Evolutionary conservation across 257 asterid species (phyloP).

Genomic region (Nicotiana benthamiana): DNA sequence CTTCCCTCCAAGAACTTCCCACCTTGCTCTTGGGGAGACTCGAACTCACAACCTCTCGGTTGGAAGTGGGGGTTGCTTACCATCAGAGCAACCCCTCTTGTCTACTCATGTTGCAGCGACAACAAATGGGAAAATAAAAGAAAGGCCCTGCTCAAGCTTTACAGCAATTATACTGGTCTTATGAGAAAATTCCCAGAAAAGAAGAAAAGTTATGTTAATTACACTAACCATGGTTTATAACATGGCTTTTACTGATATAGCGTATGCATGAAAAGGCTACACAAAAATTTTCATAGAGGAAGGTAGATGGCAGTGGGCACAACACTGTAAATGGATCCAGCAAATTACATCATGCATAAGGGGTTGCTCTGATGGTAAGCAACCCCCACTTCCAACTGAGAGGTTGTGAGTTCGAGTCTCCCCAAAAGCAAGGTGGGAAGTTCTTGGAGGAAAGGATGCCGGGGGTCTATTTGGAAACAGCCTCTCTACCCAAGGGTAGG

Average conservation of each 20-base stretch:
- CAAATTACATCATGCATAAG: background rate
- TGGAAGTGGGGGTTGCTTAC: too few relatives aligned
- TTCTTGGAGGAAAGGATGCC: too few relatives aligned
- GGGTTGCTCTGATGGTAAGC: too few relatives aligned
- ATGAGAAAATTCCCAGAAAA: background rate
- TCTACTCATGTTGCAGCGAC: background rate
- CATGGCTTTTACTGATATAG: background rate
- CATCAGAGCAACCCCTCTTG: too few relatives aligned
- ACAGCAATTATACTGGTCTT: background rate
- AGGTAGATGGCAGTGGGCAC: background rate
- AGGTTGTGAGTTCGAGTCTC: too few relatives aligned
- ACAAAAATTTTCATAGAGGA: background rate
- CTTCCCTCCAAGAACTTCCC: too few relatives aligned
- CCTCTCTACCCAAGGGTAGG: too few relatives aligned
- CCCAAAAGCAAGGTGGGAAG: too few relatives aligned
- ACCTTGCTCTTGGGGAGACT: too few relatives aligned
- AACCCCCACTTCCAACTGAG: too few relatives aligned
- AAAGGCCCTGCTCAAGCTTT: background rate
- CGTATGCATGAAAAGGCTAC: background rate
- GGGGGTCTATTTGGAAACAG: too few relatives aligned
- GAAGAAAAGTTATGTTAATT: background rate
- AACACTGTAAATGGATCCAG: background rate
- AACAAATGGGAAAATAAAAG: background rate
- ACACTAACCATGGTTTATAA: background rate
- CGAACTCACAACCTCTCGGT: too few relatives aligned